These are phyloP conservation scores for Eucalyptus marginata DNA, from an alignment of 345 rosid genomes.

Conservation along the genomic window DNA sequence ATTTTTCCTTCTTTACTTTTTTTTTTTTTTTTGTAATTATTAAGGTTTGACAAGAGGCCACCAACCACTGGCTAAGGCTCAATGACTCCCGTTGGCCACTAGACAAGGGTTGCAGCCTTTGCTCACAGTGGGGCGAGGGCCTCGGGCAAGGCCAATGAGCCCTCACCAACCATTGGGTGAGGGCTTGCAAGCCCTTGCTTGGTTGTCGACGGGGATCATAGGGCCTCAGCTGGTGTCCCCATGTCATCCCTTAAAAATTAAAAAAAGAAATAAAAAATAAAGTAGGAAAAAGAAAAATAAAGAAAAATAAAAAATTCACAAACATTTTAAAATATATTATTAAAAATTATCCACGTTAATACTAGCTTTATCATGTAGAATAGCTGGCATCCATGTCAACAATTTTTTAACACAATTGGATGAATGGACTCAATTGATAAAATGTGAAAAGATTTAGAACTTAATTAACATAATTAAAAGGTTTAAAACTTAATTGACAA, in stretches of 20 bases:
- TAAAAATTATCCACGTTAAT: not conserved
- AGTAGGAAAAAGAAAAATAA: not conserved
- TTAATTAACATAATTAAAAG: no score
- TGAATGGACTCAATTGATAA: no score
- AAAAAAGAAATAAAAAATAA: no score
- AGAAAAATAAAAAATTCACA: no score
- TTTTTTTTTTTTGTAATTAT: no score
- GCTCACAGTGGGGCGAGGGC: no score
- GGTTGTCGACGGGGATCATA: accelerated
- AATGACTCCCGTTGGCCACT: accelerated
- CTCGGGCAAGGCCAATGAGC: accelerated
- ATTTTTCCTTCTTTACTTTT: not conserved
- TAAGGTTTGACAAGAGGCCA: not conserved
- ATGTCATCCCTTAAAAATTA: not conserved
- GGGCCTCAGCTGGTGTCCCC: accelerated
- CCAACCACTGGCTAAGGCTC: not conserved
- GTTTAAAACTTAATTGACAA: not conserved
- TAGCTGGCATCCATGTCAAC: accelerated
- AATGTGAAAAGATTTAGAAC: not conserved
- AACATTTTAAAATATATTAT: no score
- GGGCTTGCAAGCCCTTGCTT: not conserved
- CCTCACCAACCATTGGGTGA: no score
- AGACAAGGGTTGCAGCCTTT: no score
- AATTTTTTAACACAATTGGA: no score
- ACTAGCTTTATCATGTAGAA: no score